A percentile compares a stretch with the other conserved stretches of the same genome.
These are phyloP conservation scores for Termitomyces sp. DNA, from an alignment of 768 basidiomycete genomes.

Conservation along the genomic window DNA sequence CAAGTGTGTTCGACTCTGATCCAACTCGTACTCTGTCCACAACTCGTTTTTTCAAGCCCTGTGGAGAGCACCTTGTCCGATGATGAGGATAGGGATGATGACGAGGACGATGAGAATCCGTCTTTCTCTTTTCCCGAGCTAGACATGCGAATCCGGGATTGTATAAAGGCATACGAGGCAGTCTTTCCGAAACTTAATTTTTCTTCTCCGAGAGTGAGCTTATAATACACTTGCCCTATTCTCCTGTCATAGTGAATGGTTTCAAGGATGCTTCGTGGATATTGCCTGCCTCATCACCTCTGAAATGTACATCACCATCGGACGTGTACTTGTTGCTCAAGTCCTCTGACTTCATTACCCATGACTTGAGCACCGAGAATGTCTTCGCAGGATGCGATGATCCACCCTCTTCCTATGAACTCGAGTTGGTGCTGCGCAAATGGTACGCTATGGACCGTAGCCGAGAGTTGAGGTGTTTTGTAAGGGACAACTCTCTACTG, in stretches of 20 bases:
- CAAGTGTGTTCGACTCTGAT: slow-evolving; percentile 41
- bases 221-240: background rate
- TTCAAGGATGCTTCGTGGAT: slow-evolving; percentile 89
- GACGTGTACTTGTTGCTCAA: slow-evolving; percentile 93
- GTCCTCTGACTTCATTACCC: slow-evolving; percentile 85
- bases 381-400: slow-evolving; percentile 67
- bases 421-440: slow-evolving; percentile 86
- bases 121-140: slow-evolving; percentile 77
- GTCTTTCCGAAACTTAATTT: slow-evolving; percentile 98
- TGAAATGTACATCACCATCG: slow-evolving; percentile 83
- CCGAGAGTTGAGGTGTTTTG: slow-evolving; percentile 90
- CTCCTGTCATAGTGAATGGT: background rate
- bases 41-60: slow-evolving; percentile 32
- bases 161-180: slow-evolving; percentile 67
- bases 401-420: slow-evolving; percentile 38
- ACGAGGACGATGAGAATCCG: slow-evolving; percentile 24
- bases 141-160: slow-evolving; percentile 65
- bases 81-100: slow-evolving; percentile 39
- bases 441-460: slow-evolving; percentile 86
- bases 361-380: slow-evolving; percentile 59
- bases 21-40: background rate
- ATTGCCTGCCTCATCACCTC: slow-evolving; percentile 74
- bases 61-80: slow-evolving; percentile 58
- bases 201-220: slow-evolving; percentile 79
- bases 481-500: slow-evolving; percentile 63